Evolutionary conservation across 768 basidiomycete species (phyloP), one percentile per base, ranked within the genome.

Genomic region (Crucibulum laeve): DNA sequence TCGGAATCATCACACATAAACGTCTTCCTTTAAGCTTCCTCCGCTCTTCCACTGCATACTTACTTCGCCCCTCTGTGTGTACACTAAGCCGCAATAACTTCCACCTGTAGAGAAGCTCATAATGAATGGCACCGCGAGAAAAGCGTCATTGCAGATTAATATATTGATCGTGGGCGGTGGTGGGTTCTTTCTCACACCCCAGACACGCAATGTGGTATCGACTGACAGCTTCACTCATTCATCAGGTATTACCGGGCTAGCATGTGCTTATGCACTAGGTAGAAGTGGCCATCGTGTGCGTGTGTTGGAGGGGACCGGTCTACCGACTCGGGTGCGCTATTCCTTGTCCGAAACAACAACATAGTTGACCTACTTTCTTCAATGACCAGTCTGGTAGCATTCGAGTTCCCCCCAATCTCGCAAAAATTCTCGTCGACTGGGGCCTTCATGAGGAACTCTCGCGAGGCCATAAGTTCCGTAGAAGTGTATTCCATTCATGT

Each of bases 341-440:
- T 3, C n/a, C n/a, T n/a, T n/a, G n/a, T n/a, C n/a, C n/a, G n/a
- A n/a, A n/a, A n/a, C n/a, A n/a, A n/a, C 25, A 43, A 35, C 30
- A 10, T n/a, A 22, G 3, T 7, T 33, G n/a, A 21, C 11, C 15
- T 43, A 40, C 10, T 24, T 30, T 38, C 5, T 32, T 11, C 15
- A 14, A 22, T 10, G 14, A 32, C 14, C 25, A 33, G 25, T 42
- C 33, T 17, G 24, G 17, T 34, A 76, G 74, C 17, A 55, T 74
- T 37, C 69, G 74, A 22, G 63, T 79, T 5, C 74, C 79, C 32
- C 78, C 78, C 18, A 79, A 79, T 44, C 59, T 76, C 33, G 69
- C 68, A 25, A 73, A 74, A 52, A 68, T 79, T 14, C 55, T 80
- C 6, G 59, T 64, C 25, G 65, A 70, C 46, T 80, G 78, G 77